These are phyloP conservation scores for Pseudofabraea citricarpa DNA, from an alignment of 2,329 filamentous ascomycete genomes.

Conservation along the genomic window DNA sequence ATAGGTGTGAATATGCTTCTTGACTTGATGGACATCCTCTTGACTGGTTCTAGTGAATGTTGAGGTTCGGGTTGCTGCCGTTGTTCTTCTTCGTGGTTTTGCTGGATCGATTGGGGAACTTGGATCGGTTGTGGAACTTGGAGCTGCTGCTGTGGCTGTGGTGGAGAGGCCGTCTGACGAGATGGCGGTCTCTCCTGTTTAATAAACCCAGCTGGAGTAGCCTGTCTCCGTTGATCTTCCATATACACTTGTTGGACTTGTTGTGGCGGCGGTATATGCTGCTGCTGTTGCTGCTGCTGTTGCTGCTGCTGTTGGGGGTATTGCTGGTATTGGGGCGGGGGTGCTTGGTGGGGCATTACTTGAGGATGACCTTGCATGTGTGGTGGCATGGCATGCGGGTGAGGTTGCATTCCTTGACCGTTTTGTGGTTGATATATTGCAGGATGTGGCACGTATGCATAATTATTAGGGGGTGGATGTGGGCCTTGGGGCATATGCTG, in stretches of 20 bases:
- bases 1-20: conserved; percentile 95
- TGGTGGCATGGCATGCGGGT: conserved; percentile 15
- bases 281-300: conserved; percentile 27
- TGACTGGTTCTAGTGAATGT: conserved; percentile 42
- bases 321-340: conserved; percentile 17
- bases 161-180: conserved; percentile 44
- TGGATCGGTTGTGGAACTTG: conserved; percentile 43
- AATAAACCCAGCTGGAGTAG: conserved; percentile 66
- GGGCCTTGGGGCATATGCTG: conserved; percentile 57
- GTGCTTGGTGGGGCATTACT: conserved; percentile 44
- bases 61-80: conserved; percentile 47
- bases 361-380: conserved; percentile 27
- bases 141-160: conserved; percentile 42
- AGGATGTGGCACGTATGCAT: conserved; percentile 80
- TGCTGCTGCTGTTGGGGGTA: conserved; percentile 25
- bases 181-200: conserved; percentile 50
- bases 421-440: conserved; percentile 74
- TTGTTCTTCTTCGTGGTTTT: conserved; percentile 31
- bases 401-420: conserved; percentile 17
- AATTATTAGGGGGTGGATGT: conserved; percentile 63
- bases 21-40: conserved; percentile 45
- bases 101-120: conserved; percentile 34
- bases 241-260: conserved; percentile 64
- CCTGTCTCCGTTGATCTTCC: conserved; percentile 70
- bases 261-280: too few relatives aligned